Evolutionary conservation across 345 rosid genomes (phyloP), one percentile per base, ranked within the genome.

Genomic region (Ceriops tagal): DNA sequence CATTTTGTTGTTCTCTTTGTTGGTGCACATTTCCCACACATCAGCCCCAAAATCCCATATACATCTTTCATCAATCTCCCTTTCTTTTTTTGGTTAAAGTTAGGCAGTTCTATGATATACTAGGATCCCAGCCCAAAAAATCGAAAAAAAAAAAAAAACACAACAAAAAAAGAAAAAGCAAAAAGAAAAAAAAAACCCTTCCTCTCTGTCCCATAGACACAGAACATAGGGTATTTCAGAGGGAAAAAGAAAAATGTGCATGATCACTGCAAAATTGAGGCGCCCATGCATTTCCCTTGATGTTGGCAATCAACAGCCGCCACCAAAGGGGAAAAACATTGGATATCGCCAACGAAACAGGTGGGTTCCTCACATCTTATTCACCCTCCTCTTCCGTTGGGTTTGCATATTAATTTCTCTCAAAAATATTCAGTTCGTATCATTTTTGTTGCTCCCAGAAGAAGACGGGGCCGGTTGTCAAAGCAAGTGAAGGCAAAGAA

Each of bases 261-360:
- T 69, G 31, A 67, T 69, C 75, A 61, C 79, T 70, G 80, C 82
- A 65, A 51, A 22, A 7, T 61, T 30, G 56, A 66, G 15, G 49
- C 63, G 69, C 39, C 63, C 71, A 31, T 43, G 35, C 53, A 53
- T 53, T 49, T 52, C 73, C 28, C 63, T 64, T 9, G 9, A 21
- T 34, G 18, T 27, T 30, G 49, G 49, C 77, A 61, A 30, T 8
- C 32, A 55, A 46, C 64, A 68, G 59, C 69, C 71, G 57, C 69
- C 73, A 24, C 47, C 61, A 61, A 75, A 75, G 61, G 53, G 69
- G 35, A 66, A 53, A 8, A 61, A 59, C 30, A 35, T 75, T 53
- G 79, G 67, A 22, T 55, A 71, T 66, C 73, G 53, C 69, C 55
- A 73, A 30, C 65, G 74, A 7, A 65, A 67, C 69, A 76, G 84